Evolutionary conservation across 768 basidiomycete genomes (phyloP).

Genomic region (Termitomyces bulborhizus): DNA sequence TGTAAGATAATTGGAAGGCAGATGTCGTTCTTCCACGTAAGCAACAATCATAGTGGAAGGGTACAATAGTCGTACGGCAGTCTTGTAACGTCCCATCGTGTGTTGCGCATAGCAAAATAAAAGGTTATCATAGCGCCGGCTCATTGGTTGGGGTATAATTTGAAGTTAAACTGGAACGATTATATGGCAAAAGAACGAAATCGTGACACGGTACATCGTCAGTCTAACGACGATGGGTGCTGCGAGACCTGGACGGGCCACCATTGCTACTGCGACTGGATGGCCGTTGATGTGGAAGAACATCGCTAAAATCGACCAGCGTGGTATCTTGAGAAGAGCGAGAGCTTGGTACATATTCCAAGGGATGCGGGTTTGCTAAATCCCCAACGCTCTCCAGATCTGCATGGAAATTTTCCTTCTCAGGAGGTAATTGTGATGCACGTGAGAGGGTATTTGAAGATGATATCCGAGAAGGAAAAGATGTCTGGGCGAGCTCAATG

Average conservation of each 20-base stretch:
- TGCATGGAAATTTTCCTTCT: conserved; percentile 36
- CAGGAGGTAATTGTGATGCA: conserved; percentile 28
- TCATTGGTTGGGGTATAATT: conserved; percentile 9
- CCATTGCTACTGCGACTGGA: conserved; percentile 13
- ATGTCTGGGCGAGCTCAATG: conserved; percentile 33
- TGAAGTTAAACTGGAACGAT: neutral
- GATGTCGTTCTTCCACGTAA: conserved; percentile 2
- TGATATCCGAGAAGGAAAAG: conserved; percentile 17
- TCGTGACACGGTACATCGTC: conserved; percentile 2
- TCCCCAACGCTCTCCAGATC: conserved; percentile 29
- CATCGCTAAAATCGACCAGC: conserved; percentile 15
- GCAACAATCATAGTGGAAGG: neutral
- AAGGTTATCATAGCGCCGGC: neutral
- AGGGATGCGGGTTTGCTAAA: conserved; percentile 3
- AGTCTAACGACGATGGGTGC: conserved; percentile 15
- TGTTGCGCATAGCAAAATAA: neutral
- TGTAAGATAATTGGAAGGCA: conserved; percentile 1
- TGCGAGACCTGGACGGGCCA: conserved; percentile 17
- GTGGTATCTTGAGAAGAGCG: conserved; percentile 14
- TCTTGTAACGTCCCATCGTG: conserved; percentile 1
- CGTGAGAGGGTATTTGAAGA: conserved; percentile 18
- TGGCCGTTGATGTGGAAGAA: conserved; percentile 18
- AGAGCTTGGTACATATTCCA: conserved; percentile 10
- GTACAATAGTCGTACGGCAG: neutral
- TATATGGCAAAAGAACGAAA: conserved; percentile 2